phyloP scores from a whole-genome alignment of 805 yeast genomes.

The Cyberlindnera maclurae region DNA sequence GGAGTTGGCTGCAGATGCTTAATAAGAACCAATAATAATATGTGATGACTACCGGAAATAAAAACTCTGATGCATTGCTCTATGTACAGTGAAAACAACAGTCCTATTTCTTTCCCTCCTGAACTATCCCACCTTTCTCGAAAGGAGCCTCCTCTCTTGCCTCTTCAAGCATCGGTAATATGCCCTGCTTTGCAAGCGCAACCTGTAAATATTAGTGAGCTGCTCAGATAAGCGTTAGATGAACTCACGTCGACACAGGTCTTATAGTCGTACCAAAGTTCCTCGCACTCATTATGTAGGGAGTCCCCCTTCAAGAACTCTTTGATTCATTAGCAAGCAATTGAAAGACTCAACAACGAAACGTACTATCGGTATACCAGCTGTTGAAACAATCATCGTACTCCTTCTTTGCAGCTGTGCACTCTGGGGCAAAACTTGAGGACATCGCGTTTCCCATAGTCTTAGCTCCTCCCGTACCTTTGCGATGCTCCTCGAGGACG shows the following conservation, averaged over 20 bases:
- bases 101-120: constrained; percentile 4
- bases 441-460: constrained; percentile 69
- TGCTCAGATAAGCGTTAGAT: constrained; percentile 1
- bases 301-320: constrained; percentile 52
- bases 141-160: constrained; percentile 90
- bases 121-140: constrained; percentile 49
- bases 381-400: constrained; percentile 91
- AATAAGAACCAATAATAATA: neutral
- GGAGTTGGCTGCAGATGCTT: constrained; percentile 8
- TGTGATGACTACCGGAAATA: no score
- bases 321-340: neutral
- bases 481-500: no score
- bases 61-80: no score
- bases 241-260: constrained; percentile 64
- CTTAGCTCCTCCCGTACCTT: no score
- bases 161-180: constrained; percentile 77
- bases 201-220: constrained; percentile 21
- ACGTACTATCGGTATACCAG: constrained; percentile 84
- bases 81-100: no score
- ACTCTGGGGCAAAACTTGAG: constrained; percentile 94
- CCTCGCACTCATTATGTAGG: constrained; percentile 81
- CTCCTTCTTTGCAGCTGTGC: constrained; percentile 75
- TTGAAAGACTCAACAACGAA: neutral
- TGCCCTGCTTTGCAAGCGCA: constrained; percentile 63
- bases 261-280: constrained; percentile 80